Percentiles rank a stretch among this genome's conserved stretches.
phyloP scores from a whole-genome alignment of 495 filamentous ascomycete species.

The Penicillium daleae region DNA sequence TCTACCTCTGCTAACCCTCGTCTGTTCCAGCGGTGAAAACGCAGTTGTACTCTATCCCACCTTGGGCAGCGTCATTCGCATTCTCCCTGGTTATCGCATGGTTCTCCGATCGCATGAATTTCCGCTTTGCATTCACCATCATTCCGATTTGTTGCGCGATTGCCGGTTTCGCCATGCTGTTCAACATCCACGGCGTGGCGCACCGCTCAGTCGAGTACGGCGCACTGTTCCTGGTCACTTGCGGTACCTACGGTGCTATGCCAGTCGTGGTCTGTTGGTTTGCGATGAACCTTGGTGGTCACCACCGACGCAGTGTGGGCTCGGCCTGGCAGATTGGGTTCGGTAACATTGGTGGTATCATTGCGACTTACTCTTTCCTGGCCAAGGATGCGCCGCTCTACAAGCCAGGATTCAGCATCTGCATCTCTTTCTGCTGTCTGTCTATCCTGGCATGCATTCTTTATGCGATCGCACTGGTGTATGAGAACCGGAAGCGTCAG shows the following conservation, averaged over 20 bases:
- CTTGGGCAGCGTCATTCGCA: slow-evolving; percentile 77
- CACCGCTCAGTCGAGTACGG: slow-evolving; percentile 66
- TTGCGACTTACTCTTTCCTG: slow-evolving; percentile 83
- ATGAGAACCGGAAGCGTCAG: slow-evolving; percentile 69
- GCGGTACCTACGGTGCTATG: slow-evolving; percentile 70
- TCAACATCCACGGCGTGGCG: slow-evolving; percentile 62
- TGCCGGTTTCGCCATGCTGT: slow-evolving; percentile 71
- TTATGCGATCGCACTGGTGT: slow-evolving; percentile 62
- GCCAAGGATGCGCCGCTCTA: slow-evolving; percentile 66
- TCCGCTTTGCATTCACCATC: slow-evolving; percentile 77
- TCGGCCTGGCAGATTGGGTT: slow-evolving; percentile 90
- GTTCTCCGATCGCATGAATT: slow-evolving; percentile 66
- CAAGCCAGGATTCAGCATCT: slow-evolving; percentile 76
- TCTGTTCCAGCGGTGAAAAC: slow-evolving; percentile 61
- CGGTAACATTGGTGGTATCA: slow-evolving; percentile 92
- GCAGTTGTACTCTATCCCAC: slow-evolving; percentile 82
- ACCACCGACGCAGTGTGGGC: slow-evolving; percentile 81
- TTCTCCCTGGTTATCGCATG: slow-evolving; percentile 76
- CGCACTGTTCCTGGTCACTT: slow-evolving; percentile 72
- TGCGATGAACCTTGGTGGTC: slow-evolving; percentile 88
- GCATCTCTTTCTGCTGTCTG: slow-evolving; percentile 72
- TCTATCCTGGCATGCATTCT: slow-evolving; percentile 60
- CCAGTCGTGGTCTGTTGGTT: slow-evolving; percentile 92
- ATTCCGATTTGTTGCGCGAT: slow-evolving; percentile 66
- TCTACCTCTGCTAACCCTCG: slow-evolving; percentile 28